phyloP scores from a whole-genome alignment of 352 stramenopile genomes.

The Phytophthora sp. region DNA sequence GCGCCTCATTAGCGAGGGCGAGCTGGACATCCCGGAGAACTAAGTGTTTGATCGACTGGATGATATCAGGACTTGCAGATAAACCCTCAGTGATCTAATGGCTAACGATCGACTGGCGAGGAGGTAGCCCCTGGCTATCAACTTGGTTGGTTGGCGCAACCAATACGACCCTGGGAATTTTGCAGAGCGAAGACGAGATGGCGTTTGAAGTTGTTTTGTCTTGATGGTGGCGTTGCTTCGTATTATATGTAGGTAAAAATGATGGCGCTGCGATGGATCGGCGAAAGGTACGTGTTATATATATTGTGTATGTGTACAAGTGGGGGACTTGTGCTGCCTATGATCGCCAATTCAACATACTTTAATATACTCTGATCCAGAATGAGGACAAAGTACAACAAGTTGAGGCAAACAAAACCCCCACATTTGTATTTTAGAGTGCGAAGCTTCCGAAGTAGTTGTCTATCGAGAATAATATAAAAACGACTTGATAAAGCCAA shows the following conservation, averaged over 20 bases:
- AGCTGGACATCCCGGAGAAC: conserved; percentile 98
- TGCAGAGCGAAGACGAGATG: conserved; percentile 34
- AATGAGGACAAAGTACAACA: conserved; percentile 65
- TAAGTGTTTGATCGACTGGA: conserved; percentile 61
- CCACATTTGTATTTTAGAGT: conserved; percentile 2
- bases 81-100: conserved; percentile 5
- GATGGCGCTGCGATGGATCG: not conserved
- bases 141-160: conserved; percentile 22
- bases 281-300: conserved; percentile 27
- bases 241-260: conserved; percentile 12
- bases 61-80: conserved; percentile 17
- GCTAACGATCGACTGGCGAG: conserved; percentile 22
- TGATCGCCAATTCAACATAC: conserved; percentile 71
- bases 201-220: conserved; percentile 15
- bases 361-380: conserved; percentile 87
- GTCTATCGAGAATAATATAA: no score
- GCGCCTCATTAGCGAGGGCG: conserved; percentile 95
- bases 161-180: conserved; percentile 45
- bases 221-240: not conserved
- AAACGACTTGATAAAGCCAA: no score
- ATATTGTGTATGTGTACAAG: conserved; percentile 2
- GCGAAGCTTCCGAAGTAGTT: no score
- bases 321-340: conserved; percentile 41
- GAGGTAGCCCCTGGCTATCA: conserved; percentile 4
- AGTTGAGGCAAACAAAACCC: conserved; percentile 55